Evolutionary conservation across 2,329 filamentous ascomycete genomes (phyloP).

Genomic region (Talaromyces sp.): DNA sequence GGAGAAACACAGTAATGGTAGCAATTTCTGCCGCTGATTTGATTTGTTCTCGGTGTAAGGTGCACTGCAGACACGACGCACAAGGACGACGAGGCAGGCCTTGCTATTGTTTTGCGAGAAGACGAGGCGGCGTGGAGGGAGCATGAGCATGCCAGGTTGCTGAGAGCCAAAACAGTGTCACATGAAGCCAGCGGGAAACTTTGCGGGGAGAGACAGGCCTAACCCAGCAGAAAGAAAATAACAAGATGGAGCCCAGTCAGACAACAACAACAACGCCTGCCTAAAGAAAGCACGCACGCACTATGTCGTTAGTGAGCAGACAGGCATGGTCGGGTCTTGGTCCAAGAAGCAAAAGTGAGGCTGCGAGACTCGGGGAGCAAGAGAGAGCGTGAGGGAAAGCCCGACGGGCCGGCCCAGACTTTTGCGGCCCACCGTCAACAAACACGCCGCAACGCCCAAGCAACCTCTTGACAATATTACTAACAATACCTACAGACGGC

Average conservation of each 20-base stretch:
- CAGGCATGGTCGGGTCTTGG: background rate
- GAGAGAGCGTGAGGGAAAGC: background rate
- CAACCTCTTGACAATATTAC: background rate
- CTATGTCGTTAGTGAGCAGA: background rate
- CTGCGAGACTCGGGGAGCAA: background rate
- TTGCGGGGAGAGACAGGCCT: background rate
- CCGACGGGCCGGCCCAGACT: background rate
- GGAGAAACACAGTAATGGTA: background rate
- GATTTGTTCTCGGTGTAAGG: background rate
- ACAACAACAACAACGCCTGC: background rate
- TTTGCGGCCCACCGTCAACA: conserved; percentile 5
- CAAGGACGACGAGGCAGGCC: background rate
- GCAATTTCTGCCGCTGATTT: background rate
- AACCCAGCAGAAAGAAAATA: background rate
- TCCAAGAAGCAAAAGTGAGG: background rate
- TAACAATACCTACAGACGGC: background rate
- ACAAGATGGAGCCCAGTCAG: background rate
- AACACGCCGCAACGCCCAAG: conserved; percentile 8
- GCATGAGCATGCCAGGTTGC: background rate
- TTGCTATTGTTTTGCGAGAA: background rate
- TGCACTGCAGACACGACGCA: background rate
- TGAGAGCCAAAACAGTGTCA: background rate
- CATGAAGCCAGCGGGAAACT: background rate
- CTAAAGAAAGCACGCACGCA: background rate
- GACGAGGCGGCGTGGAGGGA: background rate